Conservation (phyloP, 306 rosid species). For the Sesbania bispinosa region DNA sequence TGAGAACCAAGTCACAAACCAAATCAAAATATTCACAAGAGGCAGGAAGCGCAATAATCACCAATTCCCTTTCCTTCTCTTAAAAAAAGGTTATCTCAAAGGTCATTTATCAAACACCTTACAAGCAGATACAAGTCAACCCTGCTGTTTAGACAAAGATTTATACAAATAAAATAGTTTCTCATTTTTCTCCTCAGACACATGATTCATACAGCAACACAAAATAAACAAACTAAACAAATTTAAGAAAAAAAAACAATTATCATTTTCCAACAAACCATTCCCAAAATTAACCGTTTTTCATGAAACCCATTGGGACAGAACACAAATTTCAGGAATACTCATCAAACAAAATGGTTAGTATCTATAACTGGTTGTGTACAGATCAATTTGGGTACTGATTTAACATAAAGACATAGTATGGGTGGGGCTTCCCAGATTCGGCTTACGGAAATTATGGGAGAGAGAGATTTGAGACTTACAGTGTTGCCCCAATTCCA, state of each 20-base stretch:
- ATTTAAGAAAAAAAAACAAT: neutral
- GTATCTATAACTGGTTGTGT: neutral
- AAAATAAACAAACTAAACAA: neutral
- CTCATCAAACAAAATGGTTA: neutral
- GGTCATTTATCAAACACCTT: conserved; percentile 12
- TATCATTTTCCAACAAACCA: neutral
- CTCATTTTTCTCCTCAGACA: neutral
- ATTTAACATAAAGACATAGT: neutral
- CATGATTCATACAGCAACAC: neutral
- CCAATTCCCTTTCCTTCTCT: neutral
- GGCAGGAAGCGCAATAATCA: neutral
- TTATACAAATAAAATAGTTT: neutral
- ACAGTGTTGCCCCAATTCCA: neutral
- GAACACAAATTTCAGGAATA: neutral
- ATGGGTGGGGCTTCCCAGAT: neutral
- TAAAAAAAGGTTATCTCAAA: neutral
- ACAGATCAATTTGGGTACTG: neutral
- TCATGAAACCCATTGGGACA: neutral
- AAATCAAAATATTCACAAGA: neutral
- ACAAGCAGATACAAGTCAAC: neutral
- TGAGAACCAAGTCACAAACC: neutral
- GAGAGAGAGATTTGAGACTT: neutral
- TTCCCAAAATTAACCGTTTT: neutral
- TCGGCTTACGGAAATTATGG: neutral
- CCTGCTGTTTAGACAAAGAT: neutral